Conservation (phyloP, 768 basidiomycete species). For the Baorangia bicolor region DNA sequence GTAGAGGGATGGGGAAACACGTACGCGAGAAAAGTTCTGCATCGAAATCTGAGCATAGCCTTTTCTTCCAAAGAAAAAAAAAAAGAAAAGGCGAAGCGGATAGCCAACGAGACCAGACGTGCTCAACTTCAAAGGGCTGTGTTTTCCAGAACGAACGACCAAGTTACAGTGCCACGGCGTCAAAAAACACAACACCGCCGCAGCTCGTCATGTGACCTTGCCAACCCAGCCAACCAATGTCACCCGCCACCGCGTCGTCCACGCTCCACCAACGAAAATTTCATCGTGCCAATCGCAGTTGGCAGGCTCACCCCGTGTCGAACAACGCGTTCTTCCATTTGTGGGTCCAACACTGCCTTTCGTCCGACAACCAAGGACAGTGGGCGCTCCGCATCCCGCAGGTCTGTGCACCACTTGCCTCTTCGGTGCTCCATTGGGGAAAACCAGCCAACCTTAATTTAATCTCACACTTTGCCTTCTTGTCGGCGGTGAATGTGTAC, state of each 20-base stretch:
- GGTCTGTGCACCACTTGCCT: background rate
- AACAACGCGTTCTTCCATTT: background rate
- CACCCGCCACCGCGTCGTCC: background rate
- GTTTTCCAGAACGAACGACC: constrained; percentile 13
- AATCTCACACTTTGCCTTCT: background rate
- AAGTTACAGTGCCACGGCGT: no score
- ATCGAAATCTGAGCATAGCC: constrained; percentile 17
- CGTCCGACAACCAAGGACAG: constrained; percentile 19
- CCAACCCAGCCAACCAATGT: background rate
- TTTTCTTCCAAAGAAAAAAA: background rate
- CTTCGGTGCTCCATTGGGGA: background rate
- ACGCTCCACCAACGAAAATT: background rate
- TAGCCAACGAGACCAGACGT: background rate
- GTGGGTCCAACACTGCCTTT: constrained; percentile 7
- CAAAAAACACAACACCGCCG: constrained; percentile 11
- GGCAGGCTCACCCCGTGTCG: constrained; percentile 1
- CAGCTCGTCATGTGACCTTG: constrained; percentile 10
- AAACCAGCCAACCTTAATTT: background rate
- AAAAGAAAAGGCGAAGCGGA: background rate
- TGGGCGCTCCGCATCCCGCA: constrained; percentile 16
- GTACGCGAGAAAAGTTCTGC: background rate
- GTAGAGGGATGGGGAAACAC: background rate
- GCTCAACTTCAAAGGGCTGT: constrained; percentile 7
- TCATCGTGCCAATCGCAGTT: background rate
- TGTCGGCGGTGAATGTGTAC: background rate